phyloP scores from a whole-genome alignment of 1,284 basidiomycete genomes.

The Hypsizygus ulmarius region DNA sequence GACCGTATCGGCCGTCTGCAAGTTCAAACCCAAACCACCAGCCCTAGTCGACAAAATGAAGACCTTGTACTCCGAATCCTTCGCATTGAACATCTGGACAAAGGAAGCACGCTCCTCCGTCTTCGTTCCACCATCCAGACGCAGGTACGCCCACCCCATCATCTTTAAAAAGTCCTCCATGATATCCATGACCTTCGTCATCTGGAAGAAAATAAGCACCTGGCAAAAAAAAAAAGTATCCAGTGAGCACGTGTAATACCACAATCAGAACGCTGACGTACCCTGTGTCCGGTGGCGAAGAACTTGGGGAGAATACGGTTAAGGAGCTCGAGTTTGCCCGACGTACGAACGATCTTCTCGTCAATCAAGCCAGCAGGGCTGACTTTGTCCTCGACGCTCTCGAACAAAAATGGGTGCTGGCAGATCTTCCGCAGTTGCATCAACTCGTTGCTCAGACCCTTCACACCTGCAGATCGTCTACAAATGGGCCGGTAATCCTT shows the following conservation, averaged over 20 bases:
- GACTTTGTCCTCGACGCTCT: constrained; percentile 91
- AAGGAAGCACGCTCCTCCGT: constrained; percentile 94
- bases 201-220: constrained; percentile 99
- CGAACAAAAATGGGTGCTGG: constrained; percentile 96
- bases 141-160: constrained; percentile 88
- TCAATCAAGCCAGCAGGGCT: constrained; percentile 81
- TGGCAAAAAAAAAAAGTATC: constrained; percentile 24
- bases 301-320: constrained; percentile 94
- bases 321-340: constrained; percentile 96
- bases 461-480: constrained; percentile 75
- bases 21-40: constrained; percentile 95
- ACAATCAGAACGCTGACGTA: constrained; percentile 33
- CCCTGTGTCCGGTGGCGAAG: constrained; percentile 89
- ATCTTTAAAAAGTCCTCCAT: constrained; percentile 97
- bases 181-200: constrained; percentile 99
- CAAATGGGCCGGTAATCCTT: not conserved
- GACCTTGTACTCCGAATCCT: constrained; percentile 86
- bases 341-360: constrained; percentile 83
- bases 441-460: constrained; percentile 93
- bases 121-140: constrained; percentile 97
- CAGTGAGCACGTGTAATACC: constrained; percentile 1
- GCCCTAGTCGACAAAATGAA: constrained; percentile 97
- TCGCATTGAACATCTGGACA: constrained; percentile 90
- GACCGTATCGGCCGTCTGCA: constrained; percentile 98
- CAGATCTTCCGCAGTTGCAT: constrained; percentile 99